Evolutionary conservation across 805 yeast species (phyloP), one percentile per base, ranked within the genome.

Genomic region (Kodamaea neixiangensis): DNA sequence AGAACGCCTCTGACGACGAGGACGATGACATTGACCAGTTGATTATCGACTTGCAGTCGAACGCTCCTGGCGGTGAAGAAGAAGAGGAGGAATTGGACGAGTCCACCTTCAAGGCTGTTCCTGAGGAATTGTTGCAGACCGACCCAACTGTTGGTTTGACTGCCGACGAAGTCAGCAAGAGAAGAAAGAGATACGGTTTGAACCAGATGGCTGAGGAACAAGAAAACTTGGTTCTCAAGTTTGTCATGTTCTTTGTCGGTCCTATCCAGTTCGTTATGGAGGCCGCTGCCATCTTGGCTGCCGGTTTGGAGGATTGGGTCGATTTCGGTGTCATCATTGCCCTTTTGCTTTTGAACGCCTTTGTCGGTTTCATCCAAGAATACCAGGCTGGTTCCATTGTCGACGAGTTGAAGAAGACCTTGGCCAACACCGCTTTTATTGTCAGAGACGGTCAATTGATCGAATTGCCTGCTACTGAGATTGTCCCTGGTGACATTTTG

Each of bases 301-400:
- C 96, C 60, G 97, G 96, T 85, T 81, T 89, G 65, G 89, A 89
- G 78, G 97, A 92, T 79, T 91, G 97, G 97, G 97, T 91, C 68
- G 97, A 91, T 83, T 91, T 91, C 80, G 97, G 97, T 84, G 97
- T 91, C 72, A 91, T 91, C 71, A 84, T 89, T 75, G 97, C 87
- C 76, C 77, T 91, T 64, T 80, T 91, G 64, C 63, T 85, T 73
- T 83, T 91, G 71, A 91, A 91, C 77, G 97, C 97, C 58, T 76
- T 78, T 65, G 97, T 91, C 72, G 97, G 97, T 83, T 91, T 91
- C 85, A 80, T 89, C 63, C 97, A 91, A 80, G 97, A 91, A 77
- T 92, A 78, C 87, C 97, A 91, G 78, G 97, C 97, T 60, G 97
- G 97, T 80, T 90, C 97, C 57, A 91, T 91, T 81, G 97, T 91